Percentiles rank a stretch among this genome's conserved stretches.
These are phyloP conservation scores for Eucalyptus cladocalyx DNA, from an alignment of 345 rosid genomes.

Conservation along the genomic window DNA sequence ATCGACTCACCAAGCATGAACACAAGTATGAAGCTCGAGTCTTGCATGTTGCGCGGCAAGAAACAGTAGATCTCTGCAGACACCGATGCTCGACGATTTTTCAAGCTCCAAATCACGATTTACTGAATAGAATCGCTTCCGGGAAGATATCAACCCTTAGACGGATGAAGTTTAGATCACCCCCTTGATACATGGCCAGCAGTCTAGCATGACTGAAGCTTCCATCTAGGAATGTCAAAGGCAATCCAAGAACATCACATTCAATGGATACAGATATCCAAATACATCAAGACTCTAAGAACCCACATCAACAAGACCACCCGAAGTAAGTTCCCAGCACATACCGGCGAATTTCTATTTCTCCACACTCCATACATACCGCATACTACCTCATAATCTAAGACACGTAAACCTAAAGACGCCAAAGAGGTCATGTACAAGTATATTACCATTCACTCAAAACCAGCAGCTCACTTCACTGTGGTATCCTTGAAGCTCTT, in stretches of 20 bases:
- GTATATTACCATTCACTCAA: background rate
- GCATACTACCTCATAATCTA: background rate
- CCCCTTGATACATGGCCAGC: background rate
- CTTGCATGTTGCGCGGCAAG: background rate
- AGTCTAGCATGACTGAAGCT: background rate
- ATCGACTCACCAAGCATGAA: background rate
- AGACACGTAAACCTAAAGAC: background rate
- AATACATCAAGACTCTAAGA: background rate
- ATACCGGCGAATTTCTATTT: background rate
- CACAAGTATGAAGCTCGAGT: background rate
- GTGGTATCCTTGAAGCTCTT: constrained; percentile 90
- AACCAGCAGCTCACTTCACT: constrained; percentile 3
- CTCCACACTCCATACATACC: background rate
- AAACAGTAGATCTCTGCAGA: background rate
- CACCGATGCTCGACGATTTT: background rate
- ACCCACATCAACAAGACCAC: background rate
- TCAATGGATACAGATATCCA: background rate
- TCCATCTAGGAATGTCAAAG: background rate
- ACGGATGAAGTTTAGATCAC: background rate
- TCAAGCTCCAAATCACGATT: background rate
- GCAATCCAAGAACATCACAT: background rate
- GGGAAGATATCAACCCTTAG: background rate
- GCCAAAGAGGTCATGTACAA: background rate
- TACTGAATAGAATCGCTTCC: background rate
- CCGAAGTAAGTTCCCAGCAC: background rate